These are phyloP conservation scores for Tolypocladium guangdongense DNA, from an alignment of 2,329 filamentous ascomycete species.

Conservation along the genomic window DNA sequence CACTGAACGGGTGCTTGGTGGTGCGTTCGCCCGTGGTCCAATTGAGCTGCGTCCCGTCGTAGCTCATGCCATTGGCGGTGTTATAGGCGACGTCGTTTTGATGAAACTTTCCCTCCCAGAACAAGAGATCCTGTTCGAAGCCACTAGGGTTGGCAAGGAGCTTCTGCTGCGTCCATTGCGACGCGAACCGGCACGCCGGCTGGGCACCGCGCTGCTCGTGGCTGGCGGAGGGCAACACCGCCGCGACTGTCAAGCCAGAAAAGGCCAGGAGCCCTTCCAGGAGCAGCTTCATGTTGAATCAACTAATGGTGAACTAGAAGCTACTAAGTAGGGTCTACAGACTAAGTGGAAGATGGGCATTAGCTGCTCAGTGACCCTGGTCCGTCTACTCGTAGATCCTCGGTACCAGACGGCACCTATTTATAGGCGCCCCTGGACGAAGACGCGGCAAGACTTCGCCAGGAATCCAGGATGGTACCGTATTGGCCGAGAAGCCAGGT, in stretches of 20 bases:
- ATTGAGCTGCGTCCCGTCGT: constrained; percentile 27
- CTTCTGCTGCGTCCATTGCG: constrained; percentile 17
- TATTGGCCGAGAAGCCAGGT: background rate
- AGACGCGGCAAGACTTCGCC: background rate
- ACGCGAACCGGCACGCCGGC: constrained; percentile 19
- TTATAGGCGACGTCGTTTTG: constrained; percentile 30
- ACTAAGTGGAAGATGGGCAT: background rate
- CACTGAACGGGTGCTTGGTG: constrained; percentile 26
- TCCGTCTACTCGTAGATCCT: too few relatives aligned
- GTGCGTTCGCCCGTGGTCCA: constrained; percentile 23
- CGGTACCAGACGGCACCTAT: background rate
- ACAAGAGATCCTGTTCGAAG: constrained; percentile 26
- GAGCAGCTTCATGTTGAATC: background rate
- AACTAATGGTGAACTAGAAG: too few relatives aligned
- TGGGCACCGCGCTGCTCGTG: background rate
- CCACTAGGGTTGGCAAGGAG: constrained; percentile 16
- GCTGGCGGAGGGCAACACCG: background rate
- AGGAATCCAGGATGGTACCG: background rate
- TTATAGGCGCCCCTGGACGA: background rate
- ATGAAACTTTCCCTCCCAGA: constrained; percentile 34
- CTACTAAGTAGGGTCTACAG: background rate
- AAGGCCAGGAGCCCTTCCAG: background rate
- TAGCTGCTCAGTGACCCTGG: background rate
- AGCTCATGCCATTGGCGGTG: constrained; percentile 28
- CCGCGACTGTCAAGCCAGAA: background rate